These are phyloP conservation scores for Edaphochlamys debaryana DNA, from an alignment of 139 green algal species.

Conservation along the genomic window DNA sequence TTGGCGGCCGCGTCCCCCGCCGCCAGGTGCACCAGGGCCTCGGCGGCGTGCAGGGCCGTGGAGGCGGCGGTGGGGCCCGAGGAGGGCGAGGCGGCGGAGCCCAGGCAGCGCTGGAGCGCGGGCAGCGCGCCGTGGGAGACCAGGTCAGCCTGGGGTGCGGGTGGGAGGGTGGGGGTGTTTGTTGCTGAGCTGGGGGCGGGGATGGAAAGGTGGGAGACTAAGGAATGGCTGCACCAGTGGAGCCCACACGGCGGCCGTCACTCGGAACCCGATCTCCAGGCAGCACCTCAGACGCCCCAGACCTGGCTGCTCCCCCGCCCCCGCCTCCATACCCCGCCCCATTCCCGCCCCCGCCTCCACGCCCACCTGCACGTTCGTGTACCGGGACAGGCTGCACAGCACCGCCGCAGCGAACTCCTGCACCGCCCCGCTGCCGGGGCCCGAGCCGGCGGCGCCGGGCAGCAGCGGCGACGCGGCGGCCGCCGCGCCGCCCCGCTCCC, in stretches of 20 bases:
- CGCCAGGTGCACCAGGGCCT: conserved; percentile 56
- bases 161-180: no score
- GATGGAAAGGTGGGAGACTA: no score
- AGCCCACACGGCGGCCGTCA: no score
- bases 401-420: conserved; percentile 56
- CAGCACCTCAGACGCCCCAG: no score
- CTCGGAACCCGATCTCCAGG: no score
- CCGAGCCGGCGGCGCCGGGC: neutral
- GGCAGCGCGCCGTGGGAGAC: conserved; percentile 36
- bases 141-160: conserved; percentile 45
- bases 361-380: conserved; percentile 37
- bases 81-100: neutral
- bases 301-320: no score
- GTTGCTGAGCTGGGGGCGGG: no score
- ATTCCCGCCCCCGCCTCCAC: no score
- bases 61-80: neutral
- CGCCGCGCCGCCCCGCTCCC: conserved; percentile 53
- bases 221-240: no score
- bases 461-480: conserved; percentile 28
- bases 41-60: conserved; percentile 40
- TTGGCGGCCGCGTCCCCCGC: conserved; percentile 8
- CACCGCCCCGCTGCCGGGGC: neutral
- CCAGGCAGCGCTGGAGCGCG: conserved; percentile 35
- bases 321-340: no score
- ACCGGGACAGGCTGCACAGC: conserved; percentile 46